A percentile compares a stretch with the other conserved stretches of the same genome.
Conservation (phyloP, 2,329 filamentous ascomycete species). For the Ambrosiella xylebori region DNA sequence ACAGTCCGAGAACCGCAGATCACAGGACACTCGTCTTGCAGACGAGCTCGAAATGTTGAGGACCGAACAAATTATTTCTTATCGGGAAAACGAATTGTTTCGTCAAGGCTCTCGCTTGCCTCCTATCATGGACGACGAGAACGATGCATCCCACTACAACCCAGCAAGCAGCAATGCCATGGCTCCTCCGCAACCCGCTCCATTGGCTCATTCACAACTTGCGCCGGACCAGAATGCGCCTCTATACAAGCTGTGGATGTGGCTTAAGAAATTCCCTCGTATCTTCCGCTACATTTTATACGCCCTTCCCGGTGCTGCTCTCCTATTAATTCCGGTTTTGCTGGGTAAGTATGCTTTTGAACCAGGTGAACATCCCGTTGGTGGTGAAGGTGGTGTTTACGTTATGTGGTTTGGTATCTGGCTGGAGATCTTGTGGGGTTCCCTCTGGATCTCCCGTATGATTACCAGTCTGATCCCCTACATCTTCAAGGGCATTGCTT, state of each 20-base stretch:
- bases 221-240: slow-evolving; percentile 17
- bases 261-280: slow-evolving; percentile 32
- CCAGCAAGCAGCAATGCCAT: slow-evolving; percentile 3
- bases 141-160: slow-evolving; percentile 18
- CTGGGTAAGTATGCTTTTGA: slow-evolving; percentile 25
- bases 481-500: slow-evolving; percentile 37
- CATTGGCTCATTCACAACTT: slow-evolving; percentile 6
- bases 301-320: slow-evolving; percentile 26
- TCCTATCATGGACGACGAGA: slow-evolving; percentile 16
- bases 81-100: slow-evolving; percentile 17
- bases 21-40: slow-evolving; percentile 21
- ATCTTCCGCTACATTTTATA: slow-evolving; percentile 33
- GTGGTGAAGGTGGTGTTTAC: slow-evolving; percentile 53
- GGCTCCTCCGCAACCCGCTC: slow-evolving; percentile 5
- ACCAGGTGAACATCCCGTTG: slow-evolving; percentile 30
- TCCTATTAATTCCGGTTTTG: slow-evolving; percentile 31
- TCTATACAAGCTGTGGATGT: slow-evolving; percentile 26
- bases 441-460: slow-evolving; percentile 60
- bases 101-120: slow-evolving; percentile 8
- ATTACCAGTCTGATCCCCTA: slow-evolving; percentile 33
- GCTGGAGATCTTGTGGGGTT: slow-evolving; percentile 86
- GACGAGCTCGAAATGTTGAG: slow-evolving; percentile 34
- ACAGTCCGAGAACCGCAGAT: slow-evolving; percentile 6
- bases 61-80: slow-evolving; percentile 29
- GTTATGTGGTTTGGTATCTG: slow-evolving; percentile 89